phyloP scores from a whole-genome alignment of 176 grass and related monocot species.

The Chrysopogon serrulatus region DNA sequence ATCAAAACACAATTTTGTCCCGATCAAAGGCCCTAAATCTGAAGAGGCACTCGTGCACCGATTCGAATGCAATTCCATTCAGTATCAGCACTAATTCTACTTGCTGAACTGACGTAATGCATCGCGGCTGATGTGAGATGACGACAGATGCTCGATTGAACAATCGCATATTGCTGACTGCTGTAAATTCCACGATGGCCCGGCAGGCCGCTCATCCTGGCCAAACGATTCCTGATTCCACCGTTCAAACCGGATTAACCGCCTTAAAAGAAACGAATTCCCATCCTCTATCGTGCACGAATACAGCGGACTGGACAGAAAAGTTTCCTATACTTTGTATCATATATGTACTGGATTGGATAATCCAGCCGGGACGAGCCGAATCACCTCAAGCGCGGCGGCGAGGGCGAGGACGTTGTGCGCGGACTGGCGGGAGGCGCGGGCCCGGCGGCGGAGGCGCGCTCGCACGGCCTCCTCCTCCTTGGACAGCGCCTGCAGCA shows the following conservation, averaged over 20 bases:
- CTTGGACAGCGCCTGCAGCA: conserved; percentile 72
- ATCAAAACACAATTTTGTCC: not conserved
- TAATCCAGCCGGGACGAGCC: not conserved
- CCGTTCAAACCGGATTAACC: not conserved
- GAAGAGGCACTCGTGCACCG: too few relatives aligned
- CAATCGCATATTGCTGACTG: not conserved
- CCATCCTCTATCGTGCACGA: not conserved
- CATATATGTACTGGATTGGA: not conserved
- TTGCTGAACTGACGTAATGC: not conserved
- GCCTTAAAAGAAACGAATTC: not conserved
- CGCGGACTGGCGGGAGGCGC: conserved; percentile 48
- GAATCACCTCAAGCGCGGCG: conserved; percentile 59
- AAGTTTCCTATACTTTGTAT: not conserved
- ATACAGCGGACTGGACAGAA: not conserved
- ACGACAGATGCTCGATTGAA: not conserved
- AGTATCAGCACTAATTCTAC: not conserved
- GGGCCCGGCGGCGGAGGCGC: conserved; percentile 65
- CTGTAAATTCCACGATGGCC: not conserved
- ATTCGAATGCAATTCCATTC: not conserved
- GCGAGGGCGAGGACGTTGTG: conserved; percentile 67
- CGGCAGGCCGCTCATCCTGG: not conserved
- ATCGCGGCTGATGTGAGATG: not conserved
- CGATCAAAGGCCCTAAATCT: not conserved
- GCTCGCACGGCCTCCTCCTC: conserved; percentile 69
- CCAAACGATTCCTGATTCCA: not conserved